Percentiles rank a stretch among this genome's conserved stretches.
These are phyloP conservation scores for Saccharomycopsis fodiens DNA, from an alignment of 805 yeast species.

Conservation along the genomic window DNA sequence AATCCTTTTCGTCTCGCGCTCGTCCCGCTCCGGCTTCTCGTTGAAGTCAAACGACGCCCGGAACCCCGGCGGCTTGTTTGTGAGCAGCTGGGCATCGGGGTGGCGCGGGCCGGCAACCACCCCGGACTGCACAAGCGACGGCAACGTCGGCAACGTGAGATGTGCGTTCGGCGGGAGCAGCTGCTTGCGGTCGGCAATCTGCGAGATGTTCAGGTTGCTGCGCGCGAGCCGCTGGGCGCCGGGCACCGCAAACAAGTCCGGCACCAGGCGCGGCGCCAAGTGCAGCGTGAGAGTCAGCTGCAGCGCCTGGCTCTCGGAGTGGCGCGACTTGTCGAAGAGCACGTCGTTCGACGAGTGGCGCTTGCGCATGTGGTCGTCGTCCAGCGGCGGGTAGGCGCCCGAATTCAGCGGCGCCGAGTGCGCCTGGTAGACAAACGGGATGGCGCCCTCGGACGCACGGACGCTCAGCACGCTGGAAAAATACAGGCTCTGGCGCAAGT, in stretches of 20 bases:
- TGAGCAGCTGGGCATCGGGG: neutral
- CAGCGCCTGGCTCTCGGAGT: neutral
- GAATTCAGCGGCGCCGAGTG: neutral
- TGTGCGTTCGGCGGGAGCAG: neutral
- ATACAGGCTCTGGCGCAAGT: conserved; percentile 7
- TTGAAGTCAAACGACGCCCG: neutral
- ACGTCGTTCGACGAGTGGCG: conserved; percentile 18
- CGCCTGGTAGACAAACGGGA: conserved; percentile 9
- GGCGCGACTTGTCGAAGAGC: conserved; percentile 14
- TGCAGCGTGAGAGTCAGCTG: conserved; percentile 11
- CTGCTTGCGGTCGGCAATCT: neutral
- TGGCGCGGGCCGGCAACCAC: neutral
- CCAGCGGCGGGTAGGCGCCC: conserved; percentile 2
- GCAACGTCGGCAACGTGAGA: neutral
- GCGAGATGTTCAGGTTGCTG: neutral
- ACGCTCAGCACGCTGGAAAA: conserved; percentile 15
- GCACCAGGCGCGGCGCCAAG: conserved; percentile 17
- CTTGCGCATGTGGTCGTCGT: neutral
- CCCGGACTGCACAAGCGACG: neutral
- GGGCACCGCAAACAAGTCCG: conserved; percentile 13
- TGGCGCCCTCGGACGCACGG: conserved; percentile 15
- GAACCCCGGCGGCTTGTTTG: neutral
- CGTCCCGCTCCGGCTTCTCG: neutral
- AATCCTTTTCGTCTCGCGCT: neutral
- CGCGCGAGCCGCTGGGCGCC: conserved; percentile 1